Base-by-base conservation (phyloP, 1,139 yeast species). In the Yamadazyma taylorii region DNA sequence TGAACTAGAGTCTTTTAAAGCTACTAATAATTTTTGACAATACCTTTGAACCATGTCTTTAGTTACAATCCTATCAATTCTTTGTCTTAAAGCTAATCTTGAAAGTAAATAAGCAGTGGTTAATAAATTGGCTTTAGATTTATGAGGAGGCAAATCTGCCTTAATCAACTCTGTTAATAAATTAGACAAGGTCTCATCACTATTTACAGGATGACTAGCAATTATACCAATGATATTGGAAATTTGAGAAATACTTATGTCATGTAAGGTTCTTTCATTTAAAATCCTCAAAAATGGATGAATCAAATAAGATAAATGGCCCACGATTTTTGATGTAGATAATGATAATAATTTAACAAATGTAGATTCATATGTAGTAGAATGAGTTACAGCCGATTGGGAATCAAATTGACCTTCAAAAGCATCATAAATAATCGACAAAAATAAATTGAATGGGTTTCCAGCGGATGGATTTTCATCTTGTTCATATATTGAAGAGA, bases 211-310 rank as follows among this genome's bases (percentile, higher is more conserved):
- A 45, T 78, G 77, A 35, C 85, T 71, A 1, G 71, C 73, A 33
- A 85, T 58, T 4, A 84, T 73, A 22, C 85, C 90, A 21, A 79
- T 49, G 0, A 73, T 56, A 37, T 67, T 70, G 4, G 85, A 72
- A 3, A 65, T 67, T 61, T 56, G 68, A 28, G 52, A 42, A 9
- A 60, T 45, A 11, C 75, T 62, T 15, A 68, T 71, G 13, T 69
- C 71, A 24, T 52, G 50, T 19, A 61, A 40, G 2, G 53, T 36
- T 31, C 53, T 56, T 3, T 55, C 55, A 22, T 49, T 47, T 7
- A 69, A 37, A 12, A 66, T 40, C 5, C 45, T 48, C 10, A 63
- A 37, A 4, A 67, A 46, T 6, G 50, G 52, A 0, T 52, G 46
- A 2, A 56, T 34, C 13, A 50, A 37, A 0, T 50, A 39, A 3